Base-by-base conservation (phyloP, 306 rosid genomes). In the Begonia masoniana region DNA sequence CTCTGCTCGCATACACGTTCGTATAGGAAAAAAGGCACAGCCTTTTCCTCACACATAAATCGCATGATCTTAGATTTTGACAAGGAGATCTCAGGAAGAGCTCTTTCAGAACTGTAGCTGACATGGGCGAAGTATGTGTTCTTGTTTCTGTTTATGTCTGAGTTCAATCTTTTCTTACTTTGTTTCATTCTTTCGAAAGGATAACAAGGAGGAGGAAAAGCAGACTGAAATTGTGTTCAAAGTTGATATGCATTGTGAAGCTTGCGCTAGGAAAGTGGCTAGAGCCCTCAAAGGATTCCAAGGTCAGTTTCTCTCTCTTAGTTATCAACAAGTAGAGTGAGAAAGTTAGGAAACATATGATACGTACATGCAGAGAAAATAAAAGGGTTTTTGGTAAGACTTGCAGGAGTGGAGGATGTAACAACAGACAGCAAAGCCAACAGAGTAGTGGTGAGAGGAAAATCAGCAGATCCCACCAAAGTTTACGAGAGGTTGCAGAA, bases 371-470 rank as follows among this genome's bases (percentile, higher is more conserved):
- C 39, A 6, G 39, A 31, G 39, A 31, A 31, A 31, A 31, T 31
- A 31, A 6, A 31, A 5, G 9, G 39, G 39, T 31, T 31, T 31
- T 31, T 31, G 7, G 39, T 31, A 6, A 31, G 39, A 31, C 2
- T 31, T 26, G 57, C 75, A 83, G 94, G 96, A 56, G 96, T 87
- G 70, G 94, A 87, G 71, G 82, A 80, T 15, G 96, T 83, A 53
- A 76, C 12, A 13, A 79, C 94, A 65, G 87, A 87, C 62, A 65
- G 84, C 75, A 87, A 83, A 57, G 64, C 71, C 10, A 74, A 86
- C 65, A 87, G 75, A 59, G 94, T 83, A 61, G 83, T 87, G 43
- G 94, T 87, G 72, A 83, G 77, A 71, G 96, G 96, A 41, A 87
- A 83, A 62, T 76, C 77, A 63, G 96, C 86, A 74, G 84, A 87